These are phyloP conservation scores for Cytospora paraplurivora DNA, from an alignment of 2,329 filamentous ascomycete genomes.

Conservation along the genomic window DNA sequence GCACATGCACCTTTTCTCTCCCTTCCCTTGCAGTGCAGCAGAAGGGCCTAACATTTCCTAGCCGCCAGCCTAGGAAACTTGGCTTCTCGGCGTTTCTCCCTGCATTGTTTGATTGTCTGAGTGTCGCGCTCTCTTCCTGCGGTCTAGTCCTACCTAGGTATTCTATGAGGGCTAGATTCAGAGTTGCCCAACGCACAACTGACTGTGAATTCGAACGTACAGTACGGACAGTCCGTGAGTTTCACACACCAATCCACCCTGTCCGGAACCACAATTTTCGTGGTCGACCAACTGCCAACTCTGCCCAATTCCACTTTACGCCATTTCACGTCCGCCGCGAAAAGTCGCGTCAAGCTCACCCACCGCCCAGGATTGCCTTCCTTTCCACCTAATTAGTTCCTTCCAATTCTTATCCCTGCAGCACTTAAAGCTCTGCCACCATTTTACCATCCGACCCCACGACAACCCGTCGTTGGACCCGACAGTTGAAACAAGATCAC, in stretches of 20 bases:
- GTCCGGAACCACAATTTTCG: too few relatives aligned
- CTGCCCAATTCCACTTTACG: slow-evolving; percentile 6
- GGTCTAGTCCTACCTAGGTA: neutral
- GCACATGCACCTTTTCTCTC: neutral
- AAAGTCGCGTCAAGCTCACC: slow-evolving; percentile 13
- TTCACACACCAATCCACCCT: too few relatives aligned
- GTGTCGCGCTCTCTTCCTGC: slow-evolving; percentile 5
- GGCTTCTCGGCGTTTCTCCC: slow-evolving; percentile 10
- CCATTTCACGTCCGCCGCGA: slow-evolving; percentile 12
- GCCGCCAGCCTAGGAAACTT: slow-evolving; percentile 4
- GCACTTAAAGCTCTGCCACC: neutral
- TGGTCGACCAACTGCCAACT: slow-evolving; percentile 1
- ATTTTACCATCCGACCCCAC: too few relatives aligned
- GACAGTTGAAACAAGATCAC: too few relatives aligned
- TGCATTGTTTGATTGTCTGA: slow-evolving; percentile 19
- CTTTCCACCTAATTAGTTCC: neutral
- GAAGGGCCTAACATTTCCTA: neutral
- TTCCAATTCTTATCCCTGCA: neutral
- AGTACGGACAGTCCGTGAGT: too few relatives aligned
- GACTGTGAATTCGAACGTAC: neutral
- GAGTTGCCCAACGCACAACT: too few relatives aligned
- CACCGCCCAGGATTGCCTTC: slow-evolving; percentile 5
- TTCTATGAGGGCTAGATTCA: too few relatives aligned
- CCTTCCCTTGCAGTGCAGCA: slow-evolving; percentile 1
- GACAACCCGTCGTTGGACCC: too few relatives aligned